These are phyloP conservation scores for Prunus salicina DNA, from an alignment of 306 rosid genomes.

Conservation along the genomic window DNA sequence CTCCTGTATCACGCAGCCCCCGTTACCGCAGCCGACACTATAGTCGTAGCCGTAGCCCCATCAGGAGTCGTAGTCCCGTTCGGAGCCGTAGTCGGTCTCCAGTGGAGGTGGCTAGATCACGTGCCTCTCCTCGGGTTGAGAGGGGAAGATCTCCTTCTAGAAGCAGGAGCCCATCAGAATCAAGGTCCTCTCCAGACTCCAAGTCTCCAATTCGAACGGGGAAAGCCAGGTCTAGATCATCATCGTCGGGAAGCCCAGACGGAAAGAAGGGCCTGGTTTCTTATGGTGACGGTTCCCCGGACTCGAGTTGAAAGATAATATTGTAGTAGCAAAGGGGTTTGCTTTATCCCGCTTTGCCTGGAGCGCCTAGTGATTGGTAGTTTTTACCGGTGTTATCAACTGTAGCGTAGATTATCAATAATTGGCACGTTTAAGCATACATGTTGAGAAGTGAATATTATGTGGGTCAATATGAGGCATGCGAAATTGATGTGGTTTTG, in stretches of 20 bases:
- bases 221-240: constrained; percentile 53
- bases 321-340: neutral
- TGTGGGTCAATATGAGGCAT: constrained; percentile 5
- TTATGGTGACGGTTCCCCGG: constrained; percentile 69
- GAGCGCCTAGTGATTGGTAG: neutral
- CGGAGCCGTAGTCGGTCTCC: constrained; percentile 43
- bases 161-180: constrained; percentile 60
- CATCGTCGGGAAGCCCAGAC: constrained; percentile 62
- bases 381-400: constrained; percentile 6
- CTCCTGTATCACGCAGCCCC: constrained; percentile 81
- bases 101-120: constrained; percentile 43
- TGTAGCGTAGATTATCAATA: constrained; percentile 1
- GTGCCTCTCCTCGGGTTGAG: constrained; percentile 47
- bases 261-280: constrained; percentile 87
- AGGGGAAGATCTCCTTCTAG: constrained; percentile 47
- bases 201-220: constrained; percentile 46
- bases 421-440: constrained; percentile 32
- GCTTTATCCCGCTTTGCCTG: constrained; percentile 1
- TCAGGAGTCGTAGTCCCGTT: constrained; percentile 37
- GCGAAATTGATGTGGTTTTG: neutral
- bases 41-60: constrained; percentile 63
- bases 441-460: constrained; percentile 25
- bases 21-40: constrained; percentile 57
- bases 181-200: constrained; percentile 58
- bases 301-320: constrained; percentile 31